Evolutionary conservation across 176 grass and related monocot genomes (phyloP).

Genomic region (Phoenix roebelenii): DNA sequence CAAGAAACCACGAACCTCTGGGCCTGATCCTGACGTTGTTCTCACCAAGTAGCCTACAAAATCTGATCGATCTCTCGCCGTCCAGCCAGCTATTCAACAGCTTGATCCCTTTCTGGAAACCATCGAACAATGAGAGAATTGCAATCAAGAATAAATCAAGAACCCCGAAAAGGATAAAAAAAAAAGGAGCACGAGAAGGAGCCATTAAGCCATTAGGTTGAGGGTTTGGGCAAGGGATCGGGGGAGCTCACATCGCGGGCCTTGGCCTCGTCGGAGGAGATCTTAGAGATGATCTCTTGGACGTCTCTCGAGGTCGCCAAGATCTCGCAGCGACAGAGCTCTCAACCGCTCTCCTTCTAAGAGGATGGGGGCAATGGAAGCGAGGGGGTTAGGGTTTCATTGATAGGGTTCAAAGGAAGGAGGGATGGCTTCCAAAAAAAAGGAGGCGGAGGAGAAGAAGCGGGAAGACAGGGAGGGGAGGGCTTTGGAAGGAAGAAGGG

Average conservation of each 20-base stretch:
- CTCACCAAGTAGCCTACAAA: conserved; percentile 54
- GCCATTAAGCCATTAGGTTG: background rate
- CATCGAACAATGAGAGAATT: background rate
- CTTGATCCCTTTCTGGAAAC: conserved; percentile 61
- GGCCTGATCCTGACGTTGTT: conserved; percentile 40
- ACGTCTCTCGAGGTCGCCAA: conserved; percentile 55
- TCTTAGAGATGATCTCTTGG: conserved; percentile 57
- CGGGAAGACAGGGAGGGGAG: too few relatives aligned
- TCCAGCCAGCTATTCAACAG: conserved; percentile 60
- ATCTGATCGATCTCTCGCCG: conserved; percentile 39
- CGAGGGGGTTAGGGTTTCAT: too few relatives aligned
- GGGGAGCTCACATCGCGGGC: conserved; percentile 43
- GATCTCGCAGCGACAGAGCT: background rate
- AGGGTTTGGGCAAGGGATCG: background rate
- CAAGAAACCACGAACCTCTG: background rate
- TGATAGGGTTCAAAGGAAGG: too few relatives aligned
- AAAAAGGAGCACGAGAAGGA: background rate
- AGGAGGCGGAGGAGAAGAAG: too few relatives aligned
- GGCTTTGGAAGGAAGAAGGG: too few relatives aligned
- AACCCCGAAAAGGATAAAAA: background rate
- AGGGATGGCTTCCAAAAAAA: too few relatives aligned
- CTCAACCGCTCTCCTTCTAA: too few relatives aligned
- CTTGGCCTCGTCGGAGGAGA: conserved; percentile 65
- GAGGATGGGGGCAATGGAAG: too few relatives aligned
- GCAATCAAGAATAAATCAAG: background rate